phyloP scores from a whole-genome alignment of 495 filamentous ascomycete species.

The Rusavskia elegans region DNA sequence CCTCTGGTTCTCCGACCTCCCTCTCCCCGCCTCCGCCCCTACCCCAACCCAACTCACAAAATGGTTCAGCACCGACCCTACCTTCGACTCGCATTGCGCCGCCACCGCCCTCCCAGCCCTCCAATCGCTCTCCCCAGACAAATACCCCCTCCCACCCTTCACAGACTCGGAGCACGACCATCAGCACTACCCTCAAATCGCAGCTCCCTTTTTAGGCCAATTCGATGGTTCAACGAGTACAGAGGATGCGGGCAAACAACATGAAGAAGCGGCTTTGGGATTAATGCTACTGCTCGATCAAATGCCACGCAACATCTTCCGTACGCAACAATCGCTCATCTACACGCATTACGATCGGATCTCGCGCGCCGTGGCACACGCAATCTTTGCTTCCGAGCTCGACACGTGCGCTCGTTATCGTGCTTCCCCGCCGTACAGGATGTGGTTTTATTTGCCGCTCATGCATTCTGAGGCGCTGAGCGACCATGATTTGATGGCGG shows the following conservation, averaged over 20 bases:
- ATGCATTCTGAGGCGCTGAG: constrained; percentile 25
- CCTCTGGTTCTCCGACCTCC: neutral
- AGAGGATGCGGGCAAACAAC: neutral
- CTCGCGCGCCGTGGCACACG: constrained; percentile 15
- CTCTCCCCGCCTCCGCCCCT: neutral
- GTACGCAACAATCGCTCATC: constrained; percentile 18
- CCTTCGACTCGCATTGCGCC: constrained; percentile 18
- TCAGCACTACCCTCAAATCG: constrained; percentile 8
- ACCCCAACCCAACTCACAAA: neutral
- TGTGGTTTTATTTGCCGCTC: constrained; percentile 29
- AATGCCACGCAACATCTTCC: constrained; percentile 30
- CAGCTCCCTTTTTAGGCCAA: constrained; percentile 19
- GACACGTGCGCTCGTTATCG: neutral
- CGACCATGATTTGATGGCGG: constrained; percentile 14
- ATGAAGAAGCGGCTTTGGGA: constrained; percentile 14
- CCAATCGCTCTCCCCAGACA: constrained; percentile 17
- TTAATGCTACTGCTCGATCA: constrained; percentile 32
- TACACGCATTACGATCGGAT: constrained; percentile 32
- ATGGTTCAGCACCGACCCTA: neutral
- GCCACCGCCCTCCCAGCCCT: constrained; percentile 15
- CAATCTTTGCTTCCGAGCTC: constrained; percentile 3
- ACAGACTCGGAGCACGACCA: constrained; percentile 8
- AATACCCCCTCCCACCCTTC: constrained; percentile 14
- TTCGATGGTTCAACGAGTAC: neutral
- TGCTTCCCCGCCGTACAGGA: constrained; percentile 1